A percentile compares a stretch with the other conserved stretches of the same genome.
Conservation (phyloP, 1,139 yeast genomes). For the Kurtzmaniella quercitrusa region DNA sequence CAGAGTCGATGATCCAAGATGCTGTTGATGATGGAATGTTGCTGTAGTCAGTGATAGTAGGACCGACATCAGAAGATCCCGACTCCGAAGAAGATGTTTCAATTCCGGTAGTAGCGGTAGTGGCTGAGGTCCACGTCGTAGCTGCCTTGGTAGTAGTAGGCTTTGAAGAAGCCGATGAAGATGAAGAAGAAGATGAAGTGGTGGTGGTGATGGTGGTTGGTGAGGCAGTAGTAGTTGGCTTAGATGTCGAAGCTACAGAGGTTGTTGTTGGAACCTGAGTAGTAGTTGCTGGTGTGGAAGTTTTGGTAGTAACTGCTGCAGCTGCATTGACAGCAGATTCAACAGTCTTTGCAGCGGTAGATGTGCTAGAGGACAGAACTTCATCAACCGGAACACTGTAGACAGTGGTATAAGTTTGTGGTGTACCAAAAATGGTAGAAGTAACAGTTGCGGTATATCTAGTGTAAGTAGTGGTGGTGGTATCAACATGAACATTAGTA, state of each 20-base stretch:
- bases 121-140: constrained; percentile 9
- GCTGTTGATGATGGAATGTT: constrained; percentile 32
- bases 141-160: constrained; percentile 6
- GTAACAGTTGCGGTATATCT: constrained; percentile 46
- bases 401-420: constrained; percentile 37
- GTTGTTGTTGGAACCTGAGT: constrained; percentile 10
- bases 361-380: not conserved
- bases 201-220: constrained; percentile 3
- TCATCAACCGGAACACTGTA: constrained; percentile 31
- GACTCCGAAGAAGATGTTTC: not conserved
- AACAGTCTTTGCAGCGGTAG: not conserved
- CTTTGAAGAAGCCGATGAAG: constrained; percentile 6
- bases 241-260: constrained; percentile 7
- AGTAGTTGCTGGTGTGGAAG: constrained; percentile 10
- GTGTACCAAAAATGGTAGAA: constrained; percentile 38
- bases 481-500: constrained; percentile 27
- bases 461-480: constrained; percentile 37
- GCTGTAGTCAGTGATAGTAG: constrained; percentile 28
- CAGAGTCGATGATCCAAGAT: constrained; percentile 37
- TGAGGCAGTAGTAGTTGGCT: constrained; percentile 7
- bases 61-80: constrained; percentile 16
- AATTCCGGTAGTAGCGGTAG: constrained; percentile 6
- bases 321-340: constrained; percentile 10
- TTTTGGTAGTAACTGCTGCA: constrained; percentile 9
- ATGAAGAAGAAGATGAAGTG: constrained; percentile 6